Evolutionary conservation across 805 yeast species (phyloP).

Genomic region (Metschnikowia koreensis): DNA sequence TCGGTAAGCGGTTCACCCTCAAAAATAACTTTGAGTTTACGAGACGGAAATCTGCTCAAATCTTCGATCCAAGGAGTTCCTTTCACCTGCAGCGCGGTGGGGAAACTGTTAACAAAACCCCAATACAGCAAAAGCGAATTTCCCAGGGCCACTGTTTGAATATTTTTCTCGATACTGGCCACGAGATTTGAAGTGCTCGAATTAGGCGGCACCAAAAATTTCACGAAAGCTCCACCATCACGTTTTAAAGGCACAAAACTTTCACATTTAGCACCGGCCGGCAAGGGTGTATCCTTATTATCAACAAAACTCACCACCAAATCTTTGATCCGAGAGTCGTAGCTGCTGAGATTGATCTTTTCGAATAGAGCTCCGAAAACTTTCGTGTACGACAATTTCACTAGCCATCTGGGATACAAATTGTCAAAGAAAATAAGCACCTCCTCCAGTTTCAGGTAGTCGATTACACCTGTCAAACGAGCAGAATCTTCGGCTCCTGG

Average conservation of each 20-base stretch:
- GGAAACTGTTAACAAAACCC: slow-evolving; percentile 26
- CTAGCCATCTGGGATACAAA: slow-evolving; percentile 30
- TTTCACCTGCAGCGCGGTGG: slow-evolving; percentile 67
- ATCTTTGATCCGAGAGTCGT: slow-evolving; percentile 19
- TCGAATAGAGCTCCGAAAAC: slow-evolving; percentile 20
- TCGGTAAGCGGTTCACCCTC: slow-evolving; percentile 77
- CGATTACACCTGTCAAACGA: slow-evolving; percentile 41
- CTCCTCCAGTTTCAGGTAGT: slow-evolving; percentile 29
- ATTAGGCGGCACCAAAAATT: slow-evolving; percentile 58
- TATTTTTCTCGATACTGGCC: slow-evolving; percentile 47
- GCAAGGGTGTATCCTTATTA: slow-evolving; percentile 26
- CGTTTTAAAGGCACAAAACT: slow-evolving; percentile 68
- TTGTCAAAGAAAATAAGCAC: slow-evolving; percentile 38
- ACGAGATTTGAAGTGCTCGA: slow-evolving; percentile 53
- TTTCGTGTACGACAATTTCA: slow-evolving; percentile 25
- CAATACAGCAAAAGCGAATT: slow-evolving; percentile 12
- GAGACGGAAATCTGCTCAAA: slow-evolving; percentile 70
- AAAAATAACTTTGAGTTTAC: slow-evolving; percentile 60
- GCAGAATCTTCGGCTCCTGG: slow-evolving; percentile 33
- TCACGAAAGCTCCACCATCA: slow-evolving; percentile 94
- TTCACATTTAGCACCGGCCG: slow-evolving; percentile 40
- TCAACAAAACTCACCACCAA: slow-evolving; percentile 18
- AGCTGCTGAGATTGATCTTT: slow-evolving; percentile 14
- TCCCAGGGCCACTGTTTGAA: slow-evolving; percentile 21
- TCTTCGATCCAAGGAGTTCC: slow-evolving; percentile 98